These are phyloP conservation scores for Hyphodiscus hymeniophilus DNA, from an alignment of 495 filamentous ascomycete genomes.

Conservation along the genomic window DNA sequence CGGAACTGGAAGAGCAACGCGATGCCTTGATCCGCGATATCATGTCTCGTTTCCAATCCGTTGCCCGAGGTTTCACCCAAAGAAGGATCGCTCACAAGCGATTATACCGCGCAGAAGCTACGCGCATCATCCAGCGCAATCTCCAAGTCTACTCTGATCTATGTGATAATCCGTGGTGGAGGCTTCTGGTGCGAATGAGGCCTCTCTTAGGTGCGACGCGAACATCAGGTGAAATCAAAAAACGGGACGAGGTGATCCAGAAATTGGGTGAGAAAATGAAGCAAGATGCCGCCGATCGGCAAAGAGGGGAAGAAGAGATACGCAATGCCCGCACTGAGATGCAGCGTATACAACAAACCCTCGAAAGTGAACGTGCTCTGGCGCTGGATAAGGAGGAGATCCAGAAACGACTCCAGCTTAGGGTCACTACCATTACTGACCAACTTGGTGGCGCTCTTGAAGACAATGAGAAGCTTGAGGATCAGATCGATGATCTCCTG, in stretches of 20 bases:
- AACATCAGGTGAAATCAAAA: slow-evolving; percentile 85
- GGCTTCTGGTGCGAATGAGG: slow-evolving; percentile 89
- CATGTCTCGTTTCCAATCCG: slow-evolving; percentile 87
- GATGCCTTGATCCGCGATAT: slow-evolving; percentile 88
- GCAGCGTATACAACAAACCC: slow-evolving; percentile 77
- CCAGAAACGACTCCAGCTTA: slow-evolving; percentile 83
- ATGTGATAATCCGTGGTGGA: slow-evolving; percentile 93
- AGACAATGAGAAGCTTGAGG: slow-evolving; percentile 89
- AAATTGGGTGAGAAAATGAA: slow-evolving; percentile 77
- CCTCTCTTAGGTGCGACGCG: slow-evolving; percentile 87
- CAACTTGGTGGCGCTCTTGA: slow-evolving; percentile 89
- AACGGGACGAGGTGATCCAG: slow-evolving; percentile 85
- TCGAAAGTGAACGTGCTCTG: slow-evolving; percentile 90
- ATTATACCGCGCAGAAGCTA: slow-evolving; percentile 89
- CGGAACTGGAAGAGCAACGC: slow-evolving; percentile 91
- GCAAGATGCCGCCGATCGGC: slow-evolving; percentile 62
- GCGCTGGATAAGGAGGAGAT: slow-evolving; percentile 98
- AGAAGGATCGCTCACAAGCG: slow-evolving; percentile 83
- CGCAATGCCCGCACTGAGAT: slow-evolving; percentile 81
- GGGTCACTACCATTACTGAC: slow-evolving; percentile 83
- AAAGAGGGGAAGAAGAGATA: slow-evolving; percentile 84
- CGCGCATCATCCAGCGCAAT: slow-evolving; percentile 89
- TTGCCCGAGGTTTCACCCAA: slow-evolving; percentile 83
- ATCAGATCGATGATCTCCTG: slow-evolving; percentile 84
- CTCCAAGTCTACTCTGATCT: slow-evolving; percentile 84